These are phyloP conservation scores for Stagonosporopsis cucurbitacearum DNA, from an alignment of 2,329 filamentous ascomycete genomes.

Conservation along the genomic window DNA sequence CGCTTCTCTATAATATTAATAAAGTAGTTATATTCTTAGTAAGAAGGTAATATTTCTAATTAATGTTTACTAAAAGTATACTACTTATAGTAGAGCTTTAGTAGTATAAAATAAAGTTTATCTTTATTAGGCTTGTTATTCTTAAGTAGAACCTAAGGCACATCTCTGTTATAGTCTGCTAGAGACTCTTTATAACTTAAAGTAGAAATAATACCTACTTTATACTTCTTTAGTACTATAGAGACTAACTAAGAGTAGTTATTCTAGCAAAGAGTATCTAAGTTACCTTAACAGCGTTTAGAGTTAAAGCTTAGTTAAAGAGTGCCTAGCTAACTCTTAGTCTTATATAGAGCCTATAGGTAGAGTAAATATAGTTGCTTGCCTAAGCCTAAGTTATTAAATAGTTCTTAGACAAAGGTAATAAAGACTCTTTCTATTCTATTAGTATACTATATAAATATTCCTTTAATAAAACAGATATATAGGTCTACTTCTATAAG, in stretches of 20 bases:
- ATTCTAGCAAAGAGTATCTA: background rate
- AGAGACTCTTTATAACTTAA: background rate
- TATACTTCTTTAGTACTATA: background rate
- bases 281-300: background rate
- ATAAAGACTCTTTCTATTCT: slow-evolving; percentile 1
- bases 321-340: background rate
- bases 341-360: too few relatives aligned
- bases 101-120: too few relatives aligned
- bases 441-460: background rate
- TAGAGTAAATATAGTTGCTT: background rate
- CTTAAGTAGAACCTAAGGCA: background rate
- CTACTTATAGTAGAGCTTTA: too few relatives aligned
- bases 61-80: too few relatives aligned
- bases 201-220: background rate
- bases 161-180: background rate
- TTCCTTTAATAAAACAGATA: background rate
- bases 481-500: background rate
- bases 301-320: background rate
- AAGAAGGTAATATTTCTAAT: too few relatives aligned
- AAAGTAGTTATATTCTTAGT: too few relatives aligned
- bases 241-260: background rate
- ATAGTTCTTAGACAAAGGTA: background rate
- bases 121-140: too few relatives aligned
- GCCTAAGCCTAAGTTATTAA: background rate
- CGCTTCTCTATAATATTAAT: too few relatives aligned